Conservation (phyloP, 1,139 yeast species). For the Pichia sp. region DNA sequence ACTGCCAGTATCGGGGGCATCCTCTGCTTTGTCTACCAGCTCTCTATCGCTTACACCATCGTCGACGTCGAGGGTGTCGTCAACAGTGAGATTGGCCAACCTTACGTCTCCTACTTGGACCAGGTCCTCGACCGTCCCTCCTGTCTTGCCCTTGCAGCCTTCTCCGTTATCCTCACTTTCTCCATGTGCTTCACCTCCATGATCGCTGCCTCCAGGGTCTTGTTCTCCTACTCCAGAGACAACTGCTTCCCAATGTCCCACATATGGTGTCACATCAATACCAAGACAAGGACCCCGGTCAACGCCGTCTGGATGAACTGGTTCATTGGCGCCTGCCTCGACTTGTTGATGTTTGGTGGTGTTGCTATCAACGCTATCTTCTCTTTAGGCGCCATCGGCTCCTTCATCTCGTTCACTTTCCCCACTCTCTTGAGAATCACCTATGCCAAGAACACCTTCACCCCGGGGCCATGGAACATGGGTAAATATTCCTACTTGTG, state of each 20-base stretch:
- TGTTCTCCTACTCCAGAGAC: slow-evolving; percentile 68
- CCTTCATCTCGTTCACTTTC: slow-evolving; percentile 63
- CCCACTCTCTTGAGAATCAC: slow-evolving; percentile 63
- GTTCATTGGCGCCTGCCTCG: slow-evolving; percentile 52
- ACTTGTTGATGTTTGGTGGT: slow-evolving; percentile 63
- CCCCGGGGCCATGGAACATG: slow-evolving; percentile 68
- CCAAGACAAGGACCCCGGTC: slow-evolving; percentile 60
- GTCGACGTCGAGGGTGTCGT: slow-evolving; percentile 51
- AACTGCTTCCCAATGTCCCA: slow-evolving; percentile 61
- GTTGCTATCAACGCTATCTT: slow-evolving; percentile 71
- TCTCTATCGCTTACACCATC: slow-evolving; percentile 63
- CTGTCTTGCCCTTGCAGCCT: slow-evolving; percentile 53
- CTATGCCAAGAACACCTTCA: slow-evolving; percentile 50
- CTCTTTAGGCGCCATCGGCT: slow-evolving; percentile 73
- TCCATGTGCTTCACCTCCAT: slow-evolving; percentile 67
- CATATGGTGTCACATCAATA: slow-evolving; percentile 52
- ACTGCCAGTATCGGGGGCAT: slow-evolving; percentile 59
- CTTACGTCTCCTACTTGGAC: slow-evolving; percentile 54
- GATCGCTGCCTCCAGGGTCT: slow-evolving; percentile 67
- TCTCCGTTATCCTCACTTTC: slow-evolving; percentile 57
- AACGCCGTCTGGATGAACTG: slow-evolving; percentile 67
- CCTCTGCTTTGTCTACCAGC: slow-evolving; percentile 59
- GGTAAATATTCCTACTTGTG: slow-evolving; percentile 52
- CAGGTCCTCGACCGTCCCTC: slow-evolving; percentile 47
- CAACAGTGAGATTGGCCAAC: slow-evolving; percentile 59